These are phyloP conservation scores for Colletotrichum sp. DNA, from an alignment of 2,329 filamentous ascomycete genomes.

Conservation along the genomic window DNA sequence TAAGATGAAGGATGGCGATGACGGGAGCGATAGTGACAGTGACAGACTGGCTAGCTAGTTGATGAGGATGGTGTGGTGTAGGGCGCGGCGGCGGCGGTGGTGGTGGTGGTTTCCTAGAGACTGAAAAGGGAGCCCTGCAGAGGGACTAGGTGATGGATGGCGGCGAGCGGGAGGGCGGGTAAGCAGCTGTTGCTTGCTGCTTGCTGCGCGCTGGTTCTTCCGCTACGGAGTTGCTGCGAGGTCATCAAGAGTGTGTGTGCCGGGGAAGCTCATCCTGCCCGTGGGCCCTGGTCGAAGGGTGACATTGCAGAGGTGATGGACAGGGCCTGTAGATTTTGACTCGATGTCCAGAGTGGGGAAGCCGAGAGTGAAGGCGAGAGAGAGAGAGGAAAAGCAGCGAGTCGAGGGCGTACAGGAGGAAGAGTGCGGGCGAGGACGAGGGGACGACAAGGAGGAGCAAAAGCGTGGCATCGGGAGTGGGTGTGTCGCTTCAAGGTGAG, in stretches of 20 bases:
- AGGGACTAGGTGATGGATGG: neutral
- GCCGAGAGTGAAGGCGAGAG: neutral
- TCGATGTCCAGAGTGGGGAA: neutral
- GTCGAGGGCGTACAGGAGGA: neutral
- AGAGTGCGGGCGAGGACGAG: neutral
- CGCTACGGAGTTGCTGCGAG: neutral
- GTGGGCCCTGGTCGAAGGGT: neutral
- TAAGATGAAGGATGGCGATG: conserved; percentile 1
- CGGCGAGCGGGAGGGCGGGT: conserved; percentile 1
- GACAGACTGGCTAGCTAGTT: neutral
- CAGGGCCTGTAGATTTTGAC: conserved; percentile 4
- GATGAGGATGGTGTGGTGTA: neutral
- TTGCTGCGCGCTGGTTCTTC: neutral
- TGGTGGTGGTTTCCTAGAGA: neutral
- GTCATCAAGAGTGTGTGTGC: conserved; percentile 10
- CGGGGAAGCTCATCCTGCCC: conserved; percentile 19
- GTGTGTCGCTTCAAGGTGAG: neutral
- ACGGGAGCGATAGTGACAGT: neutral
- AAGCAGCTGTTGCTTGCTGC: neutral
- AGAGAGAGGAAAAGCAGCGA: neutral
- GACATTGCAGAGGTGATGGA: conserved; percentile 18
- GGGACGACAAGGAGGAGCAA: neutral
- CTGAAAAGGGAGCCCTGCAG: neutral
- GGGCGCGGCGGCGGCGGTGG: neutral
- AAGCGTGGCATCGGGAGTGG: neutral